A percentile compares a stretch with the other conserved stretches of the same genome.
These are phyloP conservation scores for Colletotrichum tabaci DNA, from an alignment of 2,329 filamentous ascomycete genomes.

Conservation along the genomic window DNA sequence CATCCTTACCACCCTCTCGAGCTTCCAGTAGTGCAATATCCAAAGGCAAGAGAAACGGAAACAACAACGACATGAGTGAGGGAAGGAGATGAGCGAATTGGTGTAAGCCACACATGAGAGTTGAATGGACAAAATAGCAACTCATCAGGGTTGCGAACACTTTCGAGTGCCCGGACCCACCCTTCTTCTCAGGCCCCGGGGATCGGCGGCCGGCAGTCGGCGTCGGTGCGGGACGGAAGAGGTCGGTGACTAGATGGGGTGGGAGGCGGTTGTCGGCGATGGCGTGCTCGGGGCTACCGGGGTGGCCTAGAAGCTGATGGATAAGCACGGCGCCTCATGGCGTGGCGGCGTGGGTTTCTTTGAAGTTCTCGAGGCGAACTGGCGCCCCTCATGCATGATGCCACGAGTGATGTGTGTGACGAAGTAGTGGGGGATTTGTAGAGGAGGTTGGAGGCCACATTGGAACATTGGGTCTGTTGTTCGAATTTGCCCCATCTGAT, in stretches of 20 bases:
- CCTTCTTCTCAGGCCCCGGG: background rate
- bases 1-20: background rate
- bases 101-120: no score
- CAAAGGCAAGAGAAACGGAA: background rate
- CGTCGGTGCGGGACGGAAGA: conserved; percentile 35
- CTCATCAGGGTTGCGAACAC: background rate
- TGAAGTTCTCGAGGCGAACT: background rate
- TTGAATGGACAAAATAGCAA: no score
- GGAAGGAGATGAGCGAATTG: no score
- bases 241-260: conserved; percentile 1
- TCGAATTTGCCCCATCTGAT: conserved; percentile 20
- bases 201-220: conserved; percentile 38
- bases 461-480: background rate
- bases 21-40: background rate
- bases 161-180: background rate
- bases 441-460: background rate
- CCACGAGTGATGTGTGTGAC: background rate
- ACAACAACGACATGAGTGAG: no score
- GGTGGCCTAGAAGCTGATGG: background rate
- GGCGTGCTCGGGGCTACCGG: conserved; percentile 36
- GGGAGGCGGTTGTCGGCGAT: conserved; percentile 41
- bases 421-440: background rate
- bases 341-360: conserved; percentile 21
- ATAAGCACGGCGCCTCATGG: conserved; percentile 5
- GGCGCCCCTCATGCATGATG: conserved; percentile 7